Percentiles rank a stretch among this genome's conserved stretches.
Conservation (phyloP, 1,284 basidiomycete genomes). For the Puccinia horiana region DNA sequence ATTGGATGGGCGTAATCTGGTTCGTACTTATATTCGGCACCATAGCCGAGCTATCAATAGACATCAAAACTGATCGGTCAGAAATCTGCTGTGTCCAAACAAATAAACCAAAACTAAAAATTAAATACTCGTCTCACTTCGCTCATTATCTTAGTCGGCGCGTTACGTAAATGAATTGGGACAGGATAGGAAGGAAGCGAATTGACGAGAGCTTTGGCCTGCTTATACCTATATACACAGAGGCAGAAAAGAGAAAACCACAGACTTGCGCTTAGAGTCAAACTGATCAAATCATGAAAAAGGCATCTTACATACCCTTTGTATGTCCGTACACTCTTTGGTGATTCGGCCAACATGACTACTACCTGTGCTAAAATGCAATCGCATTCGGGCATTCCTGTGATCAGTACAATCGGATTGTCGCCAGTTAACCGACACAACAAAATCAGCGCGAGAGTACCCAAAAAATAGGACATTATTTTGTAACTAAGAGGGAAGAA, state of each 20-base stretch:
- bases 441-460: neutral
- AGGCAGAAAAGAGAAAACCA: neutral
- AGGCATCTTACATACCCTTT: conserved; percentile 66
- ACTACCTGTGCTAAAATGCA: conserved; percentile 71
- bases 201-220: conserved; percentile 65
- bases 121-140: conserved; percentile 73
- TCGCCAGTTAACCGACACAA: conserved; percentile 61
- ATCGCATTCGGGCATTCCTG: conserved; percentile 51
- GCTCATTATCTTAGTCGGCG: conserved; percentile 79
- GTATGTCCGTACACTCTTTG: conserved; percentile 78
- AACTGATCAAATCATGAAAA: neutral
- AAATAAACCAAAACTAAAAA: conserved; percentile 60
- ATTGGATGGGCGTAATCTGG: conserved; percentile 69
- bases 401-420: conserved; percentile 57
- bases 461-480: neutral
- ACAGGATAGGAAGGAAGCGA: conserved; percentile 65
- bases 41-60: conserved; percentile 53
- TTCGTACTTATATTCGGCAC: conserved; percentile 66
- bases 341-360: conserved; percentile 76
- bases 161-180: conserved; percentile 79
- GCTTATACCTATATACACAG: conserved; percentile 51
- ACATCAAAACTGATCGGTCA: neutral
- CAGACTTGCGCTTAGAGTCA: neutral
- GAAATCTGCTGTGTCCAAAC: neutral
- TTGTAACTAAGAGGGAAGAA: conserved; percentile 31